Percentiles rank a stretch among this genome's conserved stretches.
phyloP scores from a whole-genome alignment of 306 rosid genomes.

The Cyclanthera cordifolia region DNA sequence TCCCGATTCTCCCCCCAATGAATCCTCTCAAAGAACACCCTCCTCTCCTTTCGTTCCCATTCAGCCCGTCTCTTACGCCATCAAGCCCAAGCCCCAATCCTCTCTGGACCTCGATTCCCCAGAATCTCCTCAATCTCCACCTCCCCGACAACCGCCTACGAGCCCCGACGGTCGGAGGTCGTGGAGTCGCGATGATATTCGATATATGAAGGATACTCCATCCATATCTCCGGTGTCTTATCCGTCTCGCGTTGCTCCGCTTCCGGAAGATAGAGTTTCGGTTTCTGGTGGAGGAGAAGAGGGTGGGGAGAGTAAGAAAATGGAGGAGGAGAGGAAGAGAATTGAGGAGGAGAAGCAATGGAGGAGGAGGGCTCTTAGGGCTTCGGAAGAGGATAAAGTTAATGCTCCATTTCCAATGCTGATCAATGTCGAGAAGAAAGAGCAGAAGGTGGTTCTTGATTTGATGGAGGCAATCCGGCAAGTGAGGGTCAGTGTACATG shows the following conservation, averaged over 20 bases:
- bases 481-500: slow-evolving; percentile 54
- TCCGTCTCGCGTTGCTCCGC: slow-evolving; percentile 54
- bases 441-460: slow-evolving; percentile 52
- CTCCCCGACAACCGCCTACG: slow-evolving; percentile 20
- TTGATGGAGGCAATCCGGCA: slow-evolving; percentile 67
- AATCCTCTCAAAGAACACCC: slow-evolving; percentile 13
- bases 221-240: slow-evolving; percentile 51
- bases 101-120: slow-evolving; percentile 20
- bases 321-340: slow-evolving; percentile 39
- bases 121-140: slow-evolving; percentile 11
- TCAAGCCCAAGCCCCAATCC: slow-evolving; percentile 40
- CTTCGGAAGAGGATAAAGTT: slow-evolving; percentile 39
- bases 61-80: slow-evolving; percentile 57
- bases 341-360: slow-evolving; percentile 34
- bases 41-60: slow-evolving; percentile 30
- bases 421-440: slow-evolving; percentile 55
- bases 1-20: slow-evolving; percentile 19
- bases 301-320: slow-evolving; percentile 14
- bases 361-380: slow-evolving; percentile 32
- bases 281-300: slow-evolving; percentile 10
- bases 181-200: slow-evolving; percentile 61
- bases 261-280: slow-evolving; percentile 49
- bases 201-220: slow-evolving; percentile 56
- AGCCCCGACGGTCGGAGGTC: slow-evolving; percentile 21
- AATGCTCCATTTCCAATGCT: slow-evolving; percentile 59